Evolutionary conservation across 1,284 basidiomycete species (phyloP), one percentile per base, ranked within the genome.

Genomic region (Coniophora puteana): DNA sequence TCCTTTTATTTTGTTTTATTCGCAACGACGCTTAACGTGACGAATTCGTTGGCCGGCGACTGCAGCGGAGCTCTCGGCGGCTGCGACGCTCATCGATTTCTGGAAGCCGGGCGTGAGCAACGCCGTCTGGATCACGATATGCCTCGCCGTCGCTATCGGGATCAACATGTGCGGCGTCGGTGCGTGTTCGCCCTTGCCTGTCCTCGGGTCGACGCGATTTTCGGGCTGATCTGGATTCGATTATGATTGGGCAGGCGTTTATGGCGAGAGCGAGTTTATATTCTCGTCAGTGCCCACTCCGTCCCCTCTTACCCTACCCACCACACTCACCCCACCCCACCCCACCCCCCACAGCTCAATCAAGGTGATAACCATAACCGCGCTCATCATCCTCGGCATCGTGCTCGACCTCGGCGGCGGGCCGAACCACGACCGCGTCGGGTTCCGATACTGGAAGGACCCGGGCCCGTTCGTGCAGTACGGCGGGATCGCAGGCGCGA

Each of bases 41-140:
- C 66, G 8, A 13, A n/a, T n/a, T n/a, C n/a, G n/a, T n/a, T n/a
- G n/a, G n/a, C n/a, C n/a, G n/a, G n/a, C n/a, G n/a, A n/a, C n/a
- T n/a, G n/a, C 53, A 46, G 80, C 80, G 10, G 83, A 86, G 52
- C 61, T 86, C 21, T 72, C 76, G 24, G 83, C 83, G 3, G 73
- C 78, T 1, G 74, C 81, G 11, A 68, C 82, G 6, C 61, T 87
- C 31, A 78, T 85, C 57, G 69, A 75, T 41, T 79, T 67, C 54
- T 85, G 83, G 80, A 48, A 55, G 42, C 67, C 69, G 44, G 55
- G 55, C 14, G 65, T 80, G 44, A 84, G 67, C 53, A 72, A 74
- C 41, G 79, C 71, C 3, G 71, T 68, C 25, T 84, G 80, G 80
- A 81, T 89, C 46, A 66, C 74, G 3, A 62, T 87, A 43, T 78